Conservation (phyloP, 2,329 filamentous ascomycete genomes). For the Colletotrichum siamense region DNA sequence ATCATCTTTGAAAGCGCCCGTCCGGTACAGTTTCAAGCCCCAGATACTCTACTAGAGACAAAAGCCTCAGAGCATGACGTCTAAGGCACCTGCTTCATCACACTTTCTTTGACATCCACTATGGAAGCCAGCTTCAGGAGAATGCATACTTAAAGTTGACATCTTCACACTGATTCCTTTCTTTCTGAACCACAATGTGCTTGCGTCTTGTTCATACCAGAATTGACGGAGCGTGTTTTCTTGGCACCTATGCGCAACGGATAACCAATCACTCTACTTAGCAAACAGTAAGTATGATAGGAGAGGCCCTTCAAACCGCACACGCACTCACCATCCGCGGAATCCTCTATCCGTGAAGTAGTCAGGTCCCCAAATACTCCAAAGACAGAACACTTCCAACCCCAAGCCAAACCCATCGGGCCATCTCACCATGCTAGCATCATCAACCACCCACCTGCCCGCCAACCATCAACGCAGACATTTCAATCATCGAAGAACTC, state of each 20-base stretch:
- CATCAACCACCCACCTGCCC: no score
- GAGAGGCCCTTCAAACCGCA: background rate
- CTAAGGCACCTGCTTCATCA: background rate
- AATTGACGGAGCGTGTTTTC: background rate
- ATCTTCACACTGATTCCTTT: background rate
- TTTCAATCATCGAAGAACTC: background rate
- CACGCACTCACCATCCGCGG: background rate
- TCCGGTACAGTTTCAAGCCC: no score
- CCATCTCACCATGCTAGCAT: no score
- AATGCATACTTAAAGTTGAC: background rate
- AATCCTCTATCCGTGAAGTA: rapidly evolving
- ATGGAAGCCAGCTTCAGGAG: background rate
- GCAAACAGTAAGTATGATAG: background rate
- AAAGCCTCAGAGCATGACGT: background rate
- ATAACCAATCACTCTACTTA: background rate
- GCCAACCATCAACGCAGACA: no score
- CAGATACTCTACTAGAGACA: background rate
- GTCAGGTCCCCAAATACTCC: background rate
- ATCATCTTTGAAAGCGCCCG: background rate
- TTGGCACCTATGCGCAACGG: background rate
- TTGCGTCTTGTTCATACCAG: rapidly evolving
- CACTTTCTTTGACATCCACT: background rate
- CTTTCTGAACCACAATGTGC: no score
- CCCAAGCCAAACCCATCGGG: background rate
- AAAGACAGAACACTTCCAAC: background rate